Base-by-base conservation (phyloP, 1,284 basidiomycete species). In the Trametes hirsuta region DNA sequence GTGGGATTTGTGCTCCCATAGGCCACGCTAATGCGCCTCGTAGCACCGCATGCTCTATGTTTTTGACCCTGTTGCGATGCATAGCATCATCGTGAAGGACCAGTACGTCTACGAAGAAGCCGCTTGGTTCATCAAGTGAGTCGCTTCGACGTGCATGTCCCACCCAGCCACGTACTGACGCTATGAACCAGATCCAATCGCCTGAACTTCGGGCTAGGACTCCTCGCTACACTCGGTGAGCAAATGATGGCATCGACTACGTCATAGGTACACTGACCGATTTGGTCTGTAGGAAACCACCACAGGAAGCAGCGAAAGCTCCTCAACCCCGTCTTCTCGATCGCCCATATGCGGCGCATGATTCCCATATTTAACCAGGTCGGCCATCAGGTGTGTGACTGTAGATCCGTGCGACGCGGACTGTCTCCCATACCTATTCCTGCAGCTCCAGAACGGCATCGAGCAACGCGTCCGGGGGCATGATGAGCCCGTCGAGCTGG, bases 391-490 rank as follows among this genome's bases (percentile, higher is more conserved):
- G 64, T 66, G 8, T 8, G 54, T 40, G 21, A 25, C 14, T 24
- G 15, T 40, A 5, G 11, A 40, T 37, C 4, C 6, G 12, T 11
- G 21, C 36, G 6, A 25, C 22, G 1, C 12, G 5, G 22, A 24
- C 6, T 50, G 24, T 15, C 21, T 22, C 4, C 15, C 21, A 8
- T 40, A 6, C 30, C 10, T 12, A 2, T 21, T 12, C 35, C 10
- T 6, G 10, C 39, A 70, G 69, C 57, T 71, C 4, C 62, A 59
- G 8, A 64, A 65, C 35, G 67, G 59, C 6, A 62, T 72, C 6
- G 48, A 48, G 30, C 5, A 15, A 9, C 40, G 40, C 18, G 41
- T 44, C 1, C 15, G 8, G 18, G 30, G 50, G 3, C 25, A 25
- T 5, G 41, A 52, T 25, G 41, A 18, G 1, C 50, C 50, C 5